Conservation (phyloP, 1,284 basidiomycete species). For the Paramarasmius palmivorus region DNA sequence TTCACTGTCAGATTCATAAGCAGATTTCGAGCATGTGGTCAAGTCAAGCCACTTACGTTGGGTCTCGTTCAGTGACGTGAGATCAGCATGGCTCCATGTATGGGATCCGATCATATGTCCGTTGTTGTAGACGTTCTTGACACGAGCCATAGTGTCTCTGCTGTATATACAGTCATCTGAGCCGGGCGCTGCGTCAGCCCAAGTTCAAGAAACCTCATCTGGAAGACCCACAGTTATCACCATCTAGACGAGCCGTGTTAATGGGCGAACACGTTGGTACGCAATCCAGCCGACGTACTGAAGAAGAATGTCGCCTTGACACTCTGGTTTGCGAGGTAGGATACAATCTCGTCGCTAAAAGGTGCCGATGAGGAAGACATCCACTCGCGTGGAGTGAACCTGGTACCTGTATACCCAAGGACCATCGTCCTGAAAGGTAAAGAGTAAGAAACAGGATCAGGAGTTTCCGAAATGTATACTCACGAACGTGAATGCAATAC, state of each 20-base stretch:
- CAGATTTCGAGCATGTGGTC: background rate
- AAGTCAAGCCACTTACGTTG: slow-evolving; percentile 30
- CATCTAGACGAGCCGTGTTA: no score
- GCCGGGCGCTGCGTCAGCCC: background rate
- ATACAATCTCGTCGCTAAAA: slow-evolving; percentile 4
- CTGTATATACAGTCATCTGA: slow-evolving; percentile 29
- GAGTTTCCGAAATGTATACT: slow-evolving; percentile 16
- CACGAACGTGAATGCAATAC: slow-evolving; percentile 39
- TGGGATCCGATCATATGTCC: slow-evolving; percentile 23
- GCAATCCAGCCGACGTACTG: slow-evolving; percentile 32
- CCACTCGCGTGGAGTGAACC: background rate
- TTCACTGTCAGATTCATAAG: slow-evolving; percentile 13
- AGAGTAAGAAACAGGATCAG: background rate
- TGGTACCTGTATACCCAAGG: slow-evolving; percentile 32
- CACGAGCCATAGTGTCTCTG: slow-evolving; percentile 14
- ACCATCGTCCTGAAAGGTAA: slow-evolving; percentile 29
- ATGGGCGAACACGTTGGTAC: no score
- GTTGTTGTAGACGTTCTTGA: slow-evolving; percentile 21
- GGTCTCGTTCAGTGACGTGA: slow-evolving; percentile 30
- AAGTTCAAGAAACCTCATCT: no score
- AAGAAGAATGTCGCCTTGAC: slow-evolving; percentile 22
- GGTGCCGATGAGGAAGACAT: background rate
- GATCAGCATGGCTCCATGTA: slow-evolving; percentile 20
- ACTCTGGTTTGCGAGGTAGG: background rate
- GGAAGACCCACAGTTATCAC: no score